Evolutionary conservation across 768 basidiomycete species (phyloP).

Genomic region (Gloeostereum incarnatum): DNA sequence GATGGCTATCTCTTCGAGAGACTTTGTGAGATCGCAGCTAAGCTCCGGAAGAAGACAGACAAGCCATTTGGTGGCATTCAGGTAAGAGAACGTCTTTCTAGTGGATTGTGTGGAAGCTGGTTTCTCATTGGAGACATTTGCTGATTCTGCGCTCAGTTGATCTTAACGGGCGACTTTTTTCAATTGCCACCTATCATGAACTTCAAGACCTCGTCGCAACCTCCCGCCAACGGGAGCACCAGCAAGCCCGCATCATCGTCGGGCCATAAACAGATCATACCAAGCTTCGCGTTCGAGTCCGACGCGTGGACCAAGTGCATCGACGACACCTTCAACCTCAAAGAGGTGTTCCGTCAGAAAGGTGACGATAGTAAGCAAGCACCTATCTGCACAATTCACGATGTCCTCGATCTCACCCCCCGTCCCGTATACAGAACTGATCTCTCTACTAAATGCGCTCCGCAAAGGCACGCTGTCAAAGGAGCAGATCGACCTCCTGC

Average conservation of each 20-base stretch:
- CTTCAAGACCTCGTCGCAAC: conserved; percentile 26
- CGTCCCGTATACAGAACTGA: conserved; percentile 23
- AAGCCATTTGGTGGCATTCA: conserved; percentile 75
- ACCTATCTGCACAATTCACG: not conserved
- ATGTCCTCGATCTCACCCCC: not conserved
- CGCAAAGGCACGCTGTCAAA: conserved; percentile 38
- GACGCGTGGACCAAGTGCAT: conserved; percentile 52
- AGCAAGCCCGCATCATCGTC: no score
- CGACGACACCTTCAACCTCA: conserved; percentile 52
- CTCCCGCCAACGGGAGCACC: no score
- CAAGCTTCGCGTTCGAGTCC: conserved; percentile 71
- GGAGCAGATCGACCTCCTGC: conserved; percentile 16
- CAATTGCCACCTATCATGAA: conserved; percentile 72
- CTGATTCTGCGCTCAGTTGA: conserved; percentile 28
- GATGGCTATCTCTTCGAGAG: conserved; percentile 71
- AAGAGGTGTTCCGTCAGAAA: conserved; percentile 69
- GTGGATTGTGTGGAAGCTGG: no score
- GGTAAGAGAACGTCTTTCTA: no score
- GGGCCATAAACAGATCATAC: no score
- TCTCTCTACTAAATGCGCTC: conserved; percentile 70
- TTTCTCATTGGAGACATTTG: not conserved
- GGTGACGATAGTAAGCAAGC: conserved; percentile 42
- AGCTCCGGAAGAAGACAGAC: conserved; percentile 33
- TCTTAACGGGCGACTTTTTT: conserved; percentile 81
- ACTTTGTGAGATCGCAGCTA: conserved; percentile 45